These are phyloP conservation scores for Psidium guajava DNA, from an alignment of 345 rosid species.

Conservation along the genomic window DNA sequence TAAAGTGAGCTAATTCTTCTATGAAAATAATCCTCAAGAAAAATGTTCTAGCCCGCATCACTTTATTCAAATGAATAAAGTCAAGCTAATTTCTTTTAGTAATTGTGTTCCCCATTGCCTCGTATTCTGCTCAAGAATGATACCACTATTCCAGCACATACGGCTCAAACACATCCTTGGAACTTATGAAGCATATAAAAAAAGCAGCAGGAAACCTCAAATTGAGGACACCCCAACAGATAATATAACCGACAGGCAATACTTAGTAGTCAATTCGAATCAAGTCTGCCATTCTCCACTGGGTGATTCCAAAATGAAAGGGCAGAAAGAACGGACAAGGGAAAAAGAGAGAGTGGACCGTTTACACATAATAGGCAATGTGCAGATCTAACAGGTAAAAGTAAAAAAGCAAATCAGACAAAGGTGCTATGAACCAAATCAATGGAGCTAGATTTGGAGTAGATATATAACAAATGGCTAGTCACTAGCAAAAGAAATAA, in stretches of 20 bases:
- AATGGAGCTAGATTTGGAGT: neutral
- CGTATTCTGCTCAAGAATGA: neutral
- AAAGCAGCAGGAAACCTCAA: neutral
- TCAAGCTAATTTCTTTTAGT: too few species aligned
- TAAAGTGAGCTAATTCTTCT: neutral
- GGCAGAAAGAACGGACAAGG: neutral
- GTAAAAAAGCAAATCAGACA: neutral
- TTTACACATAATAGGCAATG: neutral
- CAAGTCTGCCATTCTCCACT: neutral
- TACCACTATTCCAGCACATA: neutral
- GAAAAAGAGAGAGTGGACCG: neutral
- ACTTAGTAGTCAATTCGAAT: neutral
- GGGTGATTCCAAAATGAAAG: neutral
- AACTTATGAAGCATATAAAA: neutral
- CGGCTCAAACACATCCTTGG: neutral
- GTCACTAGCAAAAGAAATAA: neutral
- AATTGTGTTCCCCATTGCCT: neutral
- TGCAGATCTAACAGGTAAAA: neutral
- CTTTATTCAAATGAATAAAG: too few species aligned
- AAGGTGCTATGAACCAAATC: neutral
- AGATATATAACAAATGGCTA: neutral
- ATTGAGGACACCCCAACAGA: neutral
- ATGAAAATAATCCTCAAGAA: neutral
- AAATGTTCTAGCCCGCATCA: neutral
- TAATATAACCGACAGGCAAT: neutral